Base-by-base conservation (phyloP, 495 filamentous ascomycete genomes). In the Elaphomyces granulatus region DNA sequence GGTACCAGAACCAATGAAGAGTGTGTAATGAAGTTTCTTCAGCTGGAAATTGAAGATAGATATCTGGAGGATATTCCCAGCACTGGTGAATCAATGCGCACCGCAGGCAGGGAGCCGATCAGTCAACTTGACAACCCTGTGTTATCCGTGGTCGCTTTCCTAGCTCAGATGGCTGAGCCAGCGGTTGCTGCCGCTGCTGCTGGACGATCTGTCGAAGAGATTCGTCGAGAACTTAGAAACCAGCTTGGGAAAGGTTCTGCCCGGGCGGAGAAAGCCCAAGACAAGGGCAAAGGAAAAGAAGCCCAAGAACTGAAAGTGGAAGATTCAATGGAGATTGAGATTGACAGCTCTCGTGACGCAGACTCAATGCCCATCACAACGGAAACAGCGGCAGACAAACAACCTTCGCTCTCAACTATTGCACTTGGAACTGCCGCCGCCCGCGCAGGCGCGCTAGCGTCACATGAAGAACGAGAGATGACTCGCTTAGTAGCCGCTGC, bases 401-500 rank as follows among this genome's bases (percentile, higher is more conserved):
- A 63, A 46, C 51, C 63, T 28, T 70, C 71, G 2, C 56, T 87
- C 20, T 70, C 84, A 3, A 87, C 80, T 19, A 75, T 92, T 37
- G 81, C 90, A 3, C 73, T 98, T 20, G 85, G 83, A 6, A 68
- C 84, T 20, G 78, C 87, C 18, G 87, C 87, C 9, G 86, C 83
- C 1, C 82, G 90, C 40, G 77, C 87, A 15, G 78, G 81, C 9
- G 88, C 80, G 3, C 75, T 98, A 20, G 84, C 86, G 8, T 94
- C 90, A 0, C 86, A 95, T 50, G 86, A 94, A 56, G 90, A 98
- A 59, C 85, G 90, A 19, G 83, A 93, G 55, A 88, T 94, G 81
- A 88, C 88, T 20, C 76, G 81, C 12, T 78, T 95, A 33, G 83
- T 95, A 16, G 85, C 83, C 8, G 74, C 82, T 2, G 68, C 85